Evolutionary conservation across 345 rosid genomes (phyloP).

Genomic region (Geranium brycei): DNA sequence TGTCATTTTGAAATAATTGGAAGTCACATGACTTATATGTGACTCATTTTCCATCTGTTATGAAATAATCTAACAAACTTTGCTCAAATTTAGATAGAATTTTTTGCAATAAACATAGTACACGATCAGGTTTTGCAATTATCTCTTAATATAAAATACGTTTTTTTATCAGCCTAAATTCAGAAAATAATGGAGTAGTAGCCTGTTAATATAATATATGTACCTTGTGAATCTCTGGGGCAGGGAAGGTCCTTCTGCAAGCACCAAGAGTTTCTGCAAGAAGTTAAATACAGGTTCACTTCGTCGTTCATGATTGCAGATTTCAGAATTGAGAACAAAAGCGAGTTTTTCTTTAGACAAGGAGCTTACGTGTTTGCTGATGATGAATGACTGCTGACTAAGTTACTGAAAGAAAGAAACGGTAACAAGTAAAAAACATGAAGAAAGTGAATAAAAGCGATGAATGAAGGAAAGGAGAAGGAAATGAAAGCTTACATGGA

Average conservation of each 20-base stretch:
- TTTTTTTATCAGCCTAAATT: too few species aligned
- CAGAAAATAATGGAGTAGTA: too few species aligned
- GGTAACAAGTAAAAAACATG: neutral
- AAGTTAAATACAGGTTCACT: neutral
- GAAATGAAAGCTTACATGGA: slow-evolving; percentile 1
- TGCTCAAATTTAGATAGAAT: too few species aligned
- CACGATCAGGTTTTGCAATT: too few species aligned
- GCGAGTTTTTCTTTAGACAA: too few species aligned
- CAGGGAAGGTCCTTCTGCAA: neutral
- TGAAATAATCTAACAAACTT: too few species aligned
- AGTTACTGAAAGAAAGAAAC: neutral
- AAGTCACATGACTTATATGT: too few species aligned
- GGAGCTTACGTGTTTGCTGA: neutral
- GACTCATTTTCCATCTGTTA: too few species aligned
- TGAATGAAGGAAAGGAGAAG: neutral
- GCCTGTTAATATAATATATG: neutral
- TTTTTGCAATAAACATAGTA: too few species aligned
- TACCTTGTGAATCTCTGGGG: neutral
- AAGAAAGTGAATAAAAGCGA: neutral
- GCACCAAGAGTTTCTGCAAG: slow-evolving; percentile 1
- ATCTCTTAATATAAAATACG: too few species aligned
- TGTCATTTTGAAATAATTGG: too few species aligned
- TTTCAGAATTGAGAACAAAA: neutral
- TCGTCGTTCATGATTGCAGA: neutral
- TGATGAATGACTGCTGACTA: neutral